Conservation (phyloP, 1,284 basidiomycete species). For the Rhodotorula sp. region DNA sequence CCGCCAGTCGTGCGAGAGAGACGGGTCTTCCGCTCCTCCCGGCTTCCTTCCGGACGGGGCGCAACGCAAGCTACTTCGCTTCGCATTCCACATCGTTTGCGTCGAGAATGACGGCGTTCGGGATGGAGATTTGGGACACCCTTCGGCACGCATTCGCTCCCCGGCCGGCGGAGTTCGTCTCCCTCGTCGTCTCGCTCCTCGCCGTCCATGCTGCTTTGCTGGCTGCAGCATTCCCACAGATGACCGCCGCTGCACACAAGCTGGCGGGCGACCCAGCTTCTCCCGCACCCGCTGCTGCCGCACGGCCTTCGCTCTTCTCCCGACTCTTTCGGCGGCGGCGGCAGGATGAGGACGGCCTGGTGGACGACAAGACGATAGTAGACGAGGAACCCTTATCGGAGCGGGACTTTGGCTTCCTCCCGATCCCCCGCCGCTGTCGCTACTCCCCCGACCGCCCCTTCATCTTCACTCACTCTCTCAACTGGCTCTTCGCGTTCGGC, state of each 20-base stretch:
- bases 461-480: slow-evolving; percentile 62
- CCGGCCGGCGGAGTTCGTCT: neutral
- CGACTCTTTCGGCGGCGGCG: neutral
- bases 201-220: too few species aligned
- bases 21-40: too few species aligned
- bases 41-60: too few species aligned
- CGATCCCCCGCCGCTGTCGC: slow-evolving; percentile 62
- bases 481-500: slow-evolving; percentile 63
- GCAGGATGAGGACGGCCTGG: neutral
- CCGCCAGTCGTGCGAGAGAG: neutral
- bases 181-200: neutral
- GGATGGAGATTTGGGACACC: too few species aligned
- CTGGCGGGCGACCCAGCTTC: too few species aligned
- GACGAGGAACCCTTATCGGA: neutral
- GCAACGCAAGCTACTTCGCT: too few species aligned
- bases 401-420: slow-evolving; percentile 62
- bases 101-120: too few species aligned
- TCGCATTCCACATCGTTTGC: too few species aligned
- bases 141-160: too few species aligned
- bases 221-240: too few species aligned
- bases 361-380: too few species aligned
- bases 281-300: neutral
- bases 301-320: neutral
- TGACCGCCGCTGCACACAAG: neutral
- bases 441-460: slow-evolving; percentile 62